Conservation (phyloP, 1,139 yeast genomes). For the Debaryomyces nepalensis region DNA sequence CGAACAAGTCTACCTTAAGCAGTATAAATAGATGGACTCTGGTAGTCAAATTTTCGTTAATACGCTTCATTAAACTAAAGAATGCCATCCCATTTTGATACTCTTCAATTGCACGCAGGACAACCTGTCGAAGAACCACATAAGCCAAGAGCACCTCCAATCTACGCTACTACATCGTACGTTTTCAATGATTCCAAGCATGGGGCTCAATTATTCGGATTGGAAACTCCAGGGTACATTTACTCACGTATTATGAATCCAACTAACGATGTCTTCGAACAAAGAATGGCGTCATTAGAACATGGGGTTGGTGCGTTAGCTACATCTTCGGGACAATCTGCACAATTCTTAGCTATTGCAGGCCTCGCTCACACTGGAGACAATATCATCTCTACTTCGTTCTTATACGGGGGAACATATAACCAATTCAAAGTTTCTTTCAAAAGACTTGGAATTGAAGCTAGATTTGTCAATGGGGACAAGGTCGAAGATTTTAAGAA, state of each 20-base stretch:
- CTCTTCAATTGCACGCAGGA: constrained; percentile 94
- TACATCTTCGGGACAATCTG: constrained; percentile 94
- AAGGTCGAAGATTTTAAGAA: constrained; percentile 69
- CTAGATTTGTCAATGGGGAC: constrained; percentile 83
- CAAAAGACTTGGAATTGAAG: constrained; percentile 83
- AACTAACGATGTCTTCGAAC: constrained; percentile 87
- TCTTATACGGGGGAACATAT: constrained; percentile 93
- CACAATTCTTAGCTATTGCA: constrained; percentile 83
- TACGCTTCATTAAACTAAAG: constrained; percentile 5
- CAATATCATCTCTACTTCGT: constrained; percentile 86
- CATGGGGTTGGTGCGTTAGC: constrained; percentile 91
- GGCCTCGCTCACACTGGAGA: constrained; percentile 89
- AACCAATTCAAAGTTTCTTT: constrained; percentile 93
- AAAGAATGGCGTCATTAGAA: constrained; percentile 90
- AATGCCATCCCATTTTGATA: constrained; percentile 76
- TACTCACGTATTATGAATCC: constrained; percentile 94
- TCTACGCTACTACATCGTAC: constrained; percentile 84
- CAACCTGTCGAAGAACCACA: constrained; percentile 66
- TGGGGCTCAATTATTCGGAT: constrained; percentile 88
- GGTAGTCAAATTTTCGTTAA: no score
- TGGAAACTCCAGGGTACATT: constrained; percentile 80
- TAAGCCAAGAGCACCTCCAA: constrained; percentile 87
- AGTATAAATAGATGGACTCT: not conserved
- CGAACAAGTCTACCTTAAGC: not conserved
- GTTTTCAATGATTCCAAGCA: constrained; percentile 87